Percentiles rank a stretch among this genome's conserved stretches.
Conservation (phyloP, 208 protist species). For the Wallacemonas sp. region DNA sequence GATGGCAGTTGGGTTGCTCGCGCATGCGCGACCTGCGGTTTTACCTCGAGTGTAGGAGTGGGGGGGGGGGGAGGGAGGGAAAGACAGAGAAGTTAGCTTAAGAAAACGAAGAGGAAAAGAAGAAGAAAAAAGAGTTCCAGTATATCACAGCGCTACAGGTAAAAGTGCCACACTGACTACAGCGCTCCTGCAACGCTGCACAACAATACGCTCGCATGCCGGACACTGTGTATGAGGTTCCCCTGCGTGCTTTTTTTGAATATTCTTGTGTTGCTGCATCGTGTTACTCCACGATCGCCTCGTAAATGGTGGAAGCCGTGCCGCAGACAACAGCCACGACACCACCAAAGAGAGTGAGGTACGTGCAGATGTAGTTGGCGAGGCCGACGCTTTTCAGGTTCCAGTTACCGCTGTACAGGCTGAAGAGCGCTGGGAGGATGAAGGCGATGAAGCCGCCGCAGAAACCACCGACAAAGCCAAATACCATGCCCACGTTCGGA, state of each 20-base stretch:
- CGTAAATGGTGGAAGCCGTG: conserved; percentile 53
- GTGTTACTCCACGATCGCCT: conserved; percentile 7
- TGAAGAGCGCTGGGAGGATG: conserved; percentile 63
- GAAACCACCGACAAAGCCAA: conserved; percentile 57
- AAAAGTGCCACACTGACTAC: neutral
- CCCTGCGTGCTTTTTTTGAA: neutral
- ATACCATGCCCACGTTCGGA: conserved; percentile 70
- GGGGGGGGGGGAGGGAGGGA: neutral
- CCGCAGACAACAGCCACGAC: conserved; percentile 62
- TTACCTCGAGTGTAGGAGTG: neutral
- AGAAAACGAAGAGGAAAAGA: conserved; percentile 19
- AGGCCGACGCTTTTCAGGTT: conserved; percentile 29
- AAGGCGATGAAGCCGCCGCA: conserved; percentile 63
- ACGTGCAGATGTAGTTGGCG: conserved; percentile 45
- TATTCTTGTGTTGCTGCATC: conserved; percentile 2
- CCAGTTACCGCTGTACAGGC: conserved; percentile 56
- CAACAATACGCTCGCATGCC: neutral
- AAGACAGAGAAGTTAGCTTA: conserved; percentile 2
- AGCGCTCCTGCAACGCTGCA: neutral
- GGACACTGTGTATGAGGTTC: no score
- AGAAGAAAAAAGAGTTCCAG: no score
- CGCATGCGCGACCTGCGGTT: neutral
- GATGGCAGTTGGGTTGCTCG: neutral
- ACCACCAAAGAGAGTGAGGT: conserved; percentile 47
- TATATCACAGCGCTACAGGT: neutral